Base-by-base conservation (phyloP, 257 asterid genomes). In the Solanum bulbocastanum region DNA sequence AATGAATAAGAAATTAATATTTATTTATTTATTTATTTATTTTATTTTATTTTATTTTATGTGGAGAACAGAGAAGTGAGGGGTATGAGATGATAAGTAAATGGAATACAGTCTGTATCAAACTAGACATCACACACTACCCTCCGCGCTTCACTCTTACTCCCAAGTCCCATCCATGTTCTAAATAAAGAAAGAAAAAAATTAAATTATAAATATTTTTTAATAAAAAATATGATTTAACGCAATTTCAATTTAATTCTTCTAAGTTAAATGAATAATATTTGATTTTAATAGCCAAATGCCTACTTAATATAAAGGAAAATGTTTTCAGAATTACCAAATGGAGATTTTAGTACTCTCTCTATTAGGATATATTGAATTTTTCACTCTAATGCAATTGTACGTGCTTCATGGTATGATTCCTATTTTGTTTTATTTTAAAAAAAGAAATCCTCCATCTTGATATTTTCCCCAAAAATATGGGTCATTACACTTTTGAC, bases 81-180 rank as follows among this genome's bases (percentile, higher is more conserved):
- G 37, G 83, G 11, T 4, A 35, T 75, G 65, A 65, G 22, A 85
- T 65, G 58, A 84, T 62, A 74, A 18, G 69, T 78, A 75, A 87
- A 87, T 87, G 89, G 89, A 79, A 65, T 87, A 87, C 89, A 87
- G 86, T 79, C 86, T 87, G 89, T 79, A 36, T 62, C 82, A 62
- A 78, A 32, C 75, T 39, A 87, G 44, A 49, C 42, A 22, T 32
- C 23, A 25, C 71, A 39, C 36, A 58, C 79, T 72, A 35, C 20
- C 23, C 36, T 73, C 46, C 74, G 32, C 74, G 32, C 83, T 68
- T 46, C 23, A 8, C 32, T 10, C 14, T n/a, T 18, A 33, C 58
- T 44, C 52, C 46, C 49, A 42, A 42, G 49, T 11, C 49, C 5
- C 40, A 25, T 18, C 44, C 79, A 46, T 40, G 68, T 35, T 66